Evolutionary conservation across 1,284 basidiomycete genomes (phyloP).

Genomic region (Marasmius fiardii): DNA sequence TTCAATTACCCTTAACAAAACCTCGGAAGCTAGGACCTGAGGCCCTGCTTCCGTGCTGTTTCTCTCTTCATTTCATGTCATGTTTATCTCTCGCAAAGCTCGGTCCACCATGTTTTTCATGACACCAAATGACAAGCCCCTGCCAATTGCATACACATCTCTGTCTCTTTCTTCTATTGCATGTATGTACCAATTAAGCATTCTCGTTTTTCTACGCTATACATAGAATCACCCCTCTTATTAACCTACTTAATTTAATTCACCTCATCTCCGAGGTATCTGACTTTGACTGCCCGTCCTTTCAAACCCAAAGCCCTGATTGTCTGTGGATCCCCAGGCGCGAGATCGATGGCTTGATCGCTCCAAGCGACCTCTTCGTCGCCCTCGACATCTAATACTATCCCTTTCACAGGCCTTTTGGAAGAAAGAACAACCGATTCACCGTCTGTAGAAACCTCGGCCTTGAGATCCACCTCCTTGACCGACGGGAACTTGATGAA

Average conservation of each 20-base stretch:
- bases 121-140: background rate
- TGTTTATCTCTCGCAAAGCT: constrained; percentile 1
- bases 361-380: constrained; percentile 73
- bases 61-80: background rate
- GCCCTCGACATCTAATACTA: constrained; percentile 76
- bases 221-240: constrained; percentile 25
- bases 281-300: constrained; percentile 58
- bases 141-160: background rate
- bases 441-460: constrained; percentile 49
- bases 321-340: constrained; percentile 77
- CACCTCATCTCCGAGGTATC: constrained; percentile 72
- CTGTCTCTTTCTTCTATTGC: background rate
- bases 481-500: constrained; percentile 77
- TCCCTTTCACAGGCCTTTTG: constrained; percentile 77
- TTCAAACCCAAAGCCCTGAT: constrained; percentile 63
- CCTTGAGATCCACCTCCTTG: constrained; percentile 53
- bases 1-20: background rate
- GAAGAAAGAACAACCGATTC: constrained; percentile 61
- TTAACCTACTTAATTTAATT: constrained; percentile 33
- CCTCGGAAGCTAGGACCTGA: background rate
- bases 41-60: background rate
- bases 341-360: constrained; percentile 86
- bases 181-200: background rate
- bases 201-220: background rate
- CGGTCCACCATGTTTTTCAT: background rate